These are phyloP conservation scores for Bassia scoparia DNA, from an alignment of 148 eudicot genomes.

Conservation along the genomic window DNA sequence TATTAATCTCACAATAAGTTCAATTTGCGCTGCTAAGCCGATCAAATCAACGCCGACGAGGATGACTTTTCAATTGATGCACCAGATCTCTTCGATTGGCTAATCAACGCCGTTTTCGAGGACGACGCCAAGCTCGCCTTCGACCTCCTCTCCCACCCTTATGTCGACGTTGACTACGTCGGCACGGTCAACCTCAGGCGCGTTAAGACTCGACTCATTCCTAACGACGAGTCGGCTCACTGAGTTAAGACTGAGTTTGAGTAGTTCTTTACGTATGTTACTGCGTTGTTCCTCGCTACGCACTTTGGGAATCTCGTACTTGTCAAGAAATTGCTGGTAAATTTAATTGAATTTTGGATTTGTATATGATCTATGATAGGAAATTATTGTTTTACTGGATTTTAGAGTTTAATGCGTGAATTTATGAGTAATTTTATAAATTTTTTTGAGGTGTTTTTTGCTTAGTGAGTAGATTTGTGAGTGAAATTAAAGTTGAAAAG, in stretches of 20 bases:
- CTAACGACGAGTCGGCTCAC: conserved; percentile 44
- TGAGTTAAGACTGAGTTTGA: conserved; percentile 49
- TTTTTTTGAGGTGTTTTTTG: background rate
- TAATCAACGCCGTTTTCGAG: conserved; percentile 47
- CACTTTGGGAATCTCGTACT: conserved; percentile 49
- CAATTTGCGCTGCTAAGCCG: too few species aligned
- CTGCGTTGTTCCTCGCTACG: conserved; percentile 65
- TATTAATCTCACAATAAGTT: too few species aligned
- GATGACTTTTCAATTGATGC: too few species aligned
- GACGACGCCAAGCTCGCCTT: conserved; percentile 39
- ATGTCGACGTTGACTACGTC: conserved; percentile 55
- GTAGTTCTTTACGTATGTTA: conserved; percentile 64
- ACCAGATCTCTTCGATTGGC: too few species aligned
- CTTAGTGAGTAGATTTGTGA: background rate
- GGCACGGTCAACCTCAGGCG: conserved; percentile 50
- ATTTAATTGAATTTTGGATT: background rate
- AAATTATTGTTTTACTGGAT: background rate
- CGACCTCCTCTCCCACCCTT: conserved; percentile 40
- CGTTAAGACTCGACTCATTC: conserved; percentile 46
- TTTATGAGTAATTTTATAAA: background rate
- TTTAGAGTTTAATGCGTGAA: background rate
- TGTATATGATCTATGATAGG: background rate
- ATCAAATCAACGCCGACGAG: too few species aligned
- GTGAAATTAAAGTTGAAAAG: too few species aligned
- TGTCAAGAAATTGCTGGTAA: conserved; percentile 56